phyloP scores from a whole-genome alignment of 2,329 filamentous ascomycete genomes.

The Colletotrichum lupini region DNA sequence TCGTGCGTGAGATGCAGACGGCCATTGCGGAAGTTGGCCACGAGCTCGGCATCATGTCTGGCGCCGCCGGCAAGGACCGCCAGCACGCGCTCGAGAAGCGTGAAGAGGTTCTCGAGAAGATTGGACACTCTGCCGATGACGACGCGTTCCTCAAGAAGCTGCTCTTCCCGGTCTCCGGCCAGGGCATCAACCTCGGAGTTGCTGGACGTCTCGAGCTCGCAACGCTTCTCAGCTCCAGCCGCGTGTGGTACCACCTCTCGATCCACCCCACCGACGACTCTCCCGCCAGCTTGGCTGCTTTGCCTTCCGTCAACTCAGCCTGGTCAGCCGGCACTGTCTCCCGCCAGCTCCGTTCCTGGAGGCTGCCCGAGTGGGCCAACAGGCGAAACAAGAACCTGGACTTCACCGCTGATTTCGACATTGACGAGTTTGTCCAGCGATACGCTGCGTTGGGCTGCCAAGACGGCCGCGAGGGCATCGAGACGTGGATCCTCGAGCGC shows the following conservation, averaged over 20 bases:
- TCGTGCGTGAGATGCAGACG: conserved; percentile 87
- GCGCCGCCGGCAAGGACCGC: conserved; percentile 75
- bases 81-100: conserved; percentile 85
- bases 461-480: conserved; percentile 91
- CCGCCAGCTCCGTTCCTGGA: conserved; percentile 91
- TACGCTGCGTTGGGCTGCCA: conserved; percentile 87
- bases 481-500: conserved; percentile 92
- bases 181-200: conserved; percentile 85
- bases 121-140: conserved; percentile 82
- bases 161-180: conserved; percentile 79
- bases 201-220: conserved; percentile 83
- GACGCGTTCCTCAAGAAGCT: conserved; percentile 86
- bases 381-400: conserved; percentile 90
- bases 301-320: conserved; percentile 78
- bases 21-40: conserved; percentile 81
- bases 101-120: conserved; percentile 86
- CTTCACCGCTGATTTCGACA: conserved; percentile 96
- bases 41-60: conserved; percentile 80
- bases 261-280: conserved; percentile 91
- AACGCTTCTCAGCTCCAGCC: conserved; percentile 80
- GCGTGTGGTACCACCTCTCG: conserved; percentile 94
- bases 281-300: conserved; percentile 78
- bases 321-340: conserved; percentile 97
- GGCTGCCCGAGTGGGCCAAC: conserved; percentile 96
- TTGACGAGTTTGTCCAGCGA: conserved; percentile 88